Conservation (phyloP, 2,329 filamentous ascomycete species). For the Xylaria sp. region DNA sequence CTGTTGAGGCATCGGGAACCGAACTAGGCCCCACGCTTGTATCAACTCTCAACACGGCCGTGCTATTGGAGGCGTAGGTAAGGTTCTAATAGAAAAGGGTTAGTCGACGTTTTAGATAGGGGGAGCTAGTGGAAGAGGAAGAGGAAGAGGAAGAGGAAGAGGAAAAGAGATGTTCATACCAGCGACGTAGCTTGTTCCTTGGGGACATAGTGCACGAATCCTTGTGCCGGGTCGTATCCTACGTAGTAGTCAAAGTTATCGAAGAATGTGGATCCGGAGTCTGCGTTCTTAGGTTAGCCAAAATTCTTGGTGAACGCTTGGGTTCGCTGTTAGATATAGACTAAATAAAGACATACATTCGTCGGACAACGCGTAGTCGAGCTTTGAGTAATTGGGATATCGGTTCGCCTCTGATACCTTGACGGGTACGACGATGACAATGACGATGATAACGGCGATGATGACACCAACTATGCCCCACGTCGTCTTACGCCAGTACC, state of each 20-base stretch:
- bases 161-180: constrained; percentile 49
- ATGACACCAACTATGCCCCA: constrained; percentile 59
- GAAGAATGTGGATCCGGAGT: constrained; percentile 63
- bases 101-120: neutral
- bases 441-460: constrained; percentile 57
- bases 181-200: constrained; percentile 54
- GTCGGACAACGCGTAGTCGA: constrained; percentile 62
- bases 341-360: constrained; percentile 56
- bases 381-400: constrained; percentile 61
- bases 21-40: constrained; percentile 63
- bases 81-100: constrained; percentile 62
- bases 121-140: neutral
- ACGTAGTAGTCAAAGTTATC: constrained; percentile 66
- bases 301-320: neutral
- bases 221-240: constrained; percentile 62
- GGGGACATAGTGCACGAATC: constrained; percentile 67
- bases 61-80: constrained; percentile 65
- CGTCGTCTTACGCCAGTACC: constrained; percentile 64
- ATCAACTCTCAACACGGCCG: constrained; percentile 70
- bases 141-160: too few species aligned
- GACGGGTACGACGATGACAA: constrained; percentile 61
- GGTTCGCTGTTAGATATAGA: neutral
- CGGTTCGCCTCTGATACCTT: constrained; percentile 54
- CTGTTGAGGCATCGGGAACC: constrained; percentile 64
- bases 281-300: constrained; percentile 47